These are phyloP conservation scores for Scytalidium lignicola DNA, from an alignment of 2,329 filamentous ascomycete species.

Conservation along the genomic window DNA sequence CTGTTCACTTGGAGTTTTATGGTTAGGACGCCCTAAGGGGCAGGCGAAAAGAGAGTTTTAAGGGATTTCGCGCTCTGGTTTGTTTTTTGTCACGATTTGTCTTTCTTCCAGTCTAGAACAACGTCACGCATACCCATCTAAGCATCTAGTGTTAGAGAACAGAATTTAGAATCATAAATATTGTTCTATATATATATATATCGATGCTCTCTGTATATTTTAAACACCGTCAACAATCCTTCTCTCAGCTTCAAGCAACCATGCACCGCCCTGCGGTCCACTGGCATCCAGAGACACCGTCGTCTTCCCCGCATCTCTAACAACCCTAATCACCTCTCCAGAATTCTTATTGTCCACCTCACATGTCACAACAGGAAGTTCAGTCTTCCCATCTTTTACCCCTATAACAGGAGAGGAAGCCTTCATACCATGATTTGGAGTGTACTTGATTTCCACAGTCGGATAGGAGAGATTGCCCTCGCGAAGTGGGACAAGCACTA, in stretches of 20 bases:
- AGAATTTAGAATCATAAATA: too few relatives aligned
- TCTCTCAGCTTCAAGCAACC: slow-evolving; percentile 59
- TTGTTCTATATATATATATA: neutral
- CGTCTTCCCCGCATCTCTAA: slow-evolving; percentile 64
- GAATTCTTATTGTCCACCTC: slow-evolving; percentile 79
- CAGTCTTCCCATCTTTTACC: slow-evolving; percentile 14
- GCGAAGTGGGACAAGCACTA: slow-evolving; percentile 76
- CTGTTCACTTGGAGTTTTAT: too few relatives aligned
- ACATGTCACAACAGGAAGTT: slow-evolving; percentile 42
- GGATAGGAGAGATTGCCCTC: slow-evolving; percentile 77
- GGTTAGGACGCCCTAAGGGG: too few relatives aligned
- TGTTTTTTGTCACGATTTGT: too few relatives aligned
- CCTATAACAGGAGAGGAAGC: slow-evolving; percentile 9
- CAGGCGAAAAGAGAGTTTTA: too few relatives aligned
- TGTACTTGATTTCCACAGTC: slow-evolving; percentile 68
- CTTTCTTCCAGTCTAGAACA: too few relatives aligned
- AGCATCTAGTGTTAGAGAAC: neutral
- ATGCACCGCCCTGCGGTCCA: slow-evolving; percentile 58
- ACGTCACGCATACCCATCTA: neutral
- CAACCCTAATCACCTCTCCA: slow-evolving; percentile 70
- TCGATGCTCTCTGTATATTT: neutral
- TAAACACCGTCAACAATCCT: slow-evolving; percentile 6
- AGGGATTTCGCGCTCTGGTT: too few relatives aligned
- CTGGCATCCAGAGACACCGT: slow-evolving; percentile 69
- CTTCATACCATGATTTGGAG: slow-evolving; percentile 29